Conservation (phyloP, 2,329 filamentous ascomycete genomes). For the Chaetomium strumarium region DNA sequence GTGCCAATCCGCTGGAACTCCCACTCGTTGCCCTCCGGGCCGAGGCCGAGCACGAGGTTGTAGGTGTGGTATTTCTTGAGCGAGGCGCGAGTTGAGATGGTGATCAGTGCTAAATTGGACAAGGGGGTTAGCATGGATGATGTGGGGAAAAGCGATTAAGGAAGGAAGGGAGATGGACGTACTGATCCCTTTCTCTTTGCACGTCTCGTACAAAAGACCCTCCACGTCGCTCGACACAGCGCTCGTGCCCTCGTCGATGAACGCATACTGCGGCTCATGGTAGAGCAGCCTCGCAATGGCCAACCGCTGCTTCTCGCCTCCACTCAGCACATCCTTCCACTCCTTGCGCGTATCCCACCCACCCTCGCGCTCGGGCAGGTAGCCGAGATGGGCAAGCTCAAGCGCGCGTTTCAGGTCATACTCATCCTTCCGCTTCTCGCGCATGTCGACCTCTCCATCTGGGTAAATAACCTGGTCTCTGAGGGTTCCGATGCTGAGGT, state of each 20-base stretch:
- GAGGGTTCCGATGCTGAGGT: constrained; percentile 84
- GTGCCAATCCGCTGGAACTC: constrained; percentile 92
- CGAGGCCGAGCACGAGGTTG: constrained; percentile 78
- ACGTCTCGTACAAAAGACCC: constrained; percentile 84
- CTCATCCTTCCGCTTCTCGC: constrained; percentile 69
- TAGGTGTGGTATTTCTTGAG: constrained; percentile 94
- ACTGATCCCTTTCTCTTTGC: constrained; percentile 92
- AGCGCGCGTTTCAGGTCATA: constrained; percentile 71
- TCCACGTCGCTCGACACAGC: constrained; percentile 94
- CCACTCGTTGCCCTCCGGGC: constrained; percentile 79
- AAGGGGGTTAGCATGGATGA: constrained; percentile 8
- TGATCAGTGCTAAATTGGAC: constrained; percentile 65
- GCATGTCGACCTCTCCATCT: constrained; percentile 92
- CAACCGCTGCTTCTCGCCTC: constrained; percentile 95
- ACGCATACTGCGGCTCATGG: constrained; percentile 89
- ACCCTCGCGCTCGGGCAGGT: constrained; percentile 85
- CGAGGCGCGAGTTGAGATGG: constrained; percentile 88
- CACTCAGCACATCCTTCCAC: constrained; percentile 97
- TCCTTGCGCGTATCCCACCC: constrained; percentile 96
- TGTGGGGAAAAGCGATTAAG: background rate
- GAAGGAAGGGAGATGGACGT: constrained; percentile 36
- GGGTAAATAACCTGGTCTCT: constrained; percentile 98
- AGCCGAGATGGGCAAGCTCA: constrained; percentile 78
- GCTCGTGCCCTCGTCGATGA: constrained; percentile 92
- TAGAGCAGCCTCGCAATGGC: constrained; percentile 86